Percentiles rank a stretch among this genome's conserved stretches.
Evolutionary conservation across 2,329 filamentous ascomycete genomes (phyloP).

Genomic region (Botrytis deweyae): DNA sequence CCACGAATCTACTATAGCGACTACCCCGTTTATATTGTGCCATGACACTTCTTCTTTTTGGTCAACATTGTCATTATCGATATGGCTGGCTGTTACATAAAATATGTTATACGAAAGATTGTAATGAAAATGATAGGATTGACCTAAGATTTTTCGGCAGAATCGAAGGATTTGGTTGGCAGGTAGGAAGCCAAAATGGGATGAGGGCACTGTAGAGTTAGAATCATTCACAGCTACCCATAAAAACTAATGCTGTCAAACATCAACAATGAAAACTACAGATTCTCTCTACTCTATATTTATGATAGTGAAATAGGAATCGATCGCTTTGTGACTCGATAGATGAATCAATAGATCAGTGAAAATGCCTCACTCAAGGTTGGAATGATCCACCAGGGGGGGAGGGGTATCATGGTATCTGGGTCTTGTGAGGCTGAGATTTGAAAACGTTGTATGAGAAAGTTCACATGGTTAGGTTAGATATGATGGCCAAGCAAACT

Average conservation of each 20-base stretch:
- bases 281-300: not conserved
- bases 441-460: not conserved
- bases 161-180: conserved; percentile 1
- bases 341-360: not conserved
- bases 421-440: not conserved
- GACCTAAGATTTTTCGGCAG: conserved; percentile 1
- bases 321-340: not conserved
- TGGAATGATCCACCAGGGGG: not conserved
- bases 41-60: conserved; percentile 27
- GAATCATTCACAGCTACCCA: conserved; percentile 16
- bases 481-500: not conserved
- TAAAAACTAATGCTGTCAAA: conserved; percentile 16
- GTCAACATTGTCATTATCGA: conserved; percentile 25
- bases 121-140: conserved; percentile 25
- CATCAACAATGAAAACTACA: conserved; percentile 4
- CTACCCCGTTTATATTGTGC: conserved; percentile 39
- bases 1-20: conserved; percentile 43
- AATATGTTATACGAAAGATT: conserved; percentile 23
- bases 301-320: not conserved
- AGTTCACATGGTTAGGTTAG: not conserved
- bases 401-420: not conserved
- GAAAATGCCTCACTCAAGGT: too few relatives aligned
- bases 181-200: conserved; percentile 8
- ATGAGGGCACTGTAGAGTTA: conserved; percentile 15
- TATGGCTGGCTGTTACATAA: conserved; percentile 27